Conservation (phyloP, 768 basidiomycete species). For the Phallus indusiatus region DNA sequence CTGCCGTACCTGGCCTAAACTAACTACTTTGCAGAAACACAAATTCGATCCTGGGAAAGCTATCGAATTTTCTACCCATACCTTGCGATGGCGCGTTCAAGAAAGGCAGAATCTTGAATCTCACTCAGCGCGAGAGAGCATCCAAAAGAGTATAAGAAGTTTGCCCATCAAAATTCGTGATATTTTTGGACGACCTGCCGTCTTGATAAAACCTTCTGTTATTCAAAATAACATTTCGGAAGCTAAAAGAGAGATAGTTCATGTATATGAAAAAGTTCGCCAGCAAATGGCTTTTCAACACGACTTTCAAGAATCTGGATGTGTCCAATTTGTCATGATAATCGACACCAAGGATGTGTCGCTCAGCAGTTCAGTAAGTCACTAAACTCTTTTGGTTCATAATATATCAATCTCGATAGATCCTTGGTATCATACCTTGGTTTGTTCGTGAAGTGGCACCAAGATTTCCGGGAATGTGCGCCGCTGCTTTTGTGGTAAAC, state of each 20-base stretch:
- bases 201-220: conserved; percentile 40
- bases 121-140: conserved; percentile 12
- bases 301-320: conserved; percentile 20
- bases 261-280: conserved; percentile 48
- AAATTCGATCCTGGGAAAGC: conserved; percentile 55
- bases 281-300: conserved; percentile 33
- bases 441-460: conserved; percentile 56
- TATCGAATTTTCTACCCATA: conserved; percentile 46
- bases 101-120: background rate
- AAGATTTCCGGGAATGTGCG: conserved; percentile 67
- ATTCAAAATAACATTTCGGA: conserved; percentile 30
- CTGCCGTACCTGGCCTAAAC: conserved; percentile 8
- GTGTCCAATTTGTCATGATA: conserved; percentile 58
- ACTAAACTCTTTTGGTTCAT: conserved; percentile 7
- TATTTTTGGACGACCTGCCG: conserved; percentile 55
- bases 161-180: conserved; percentile 47
- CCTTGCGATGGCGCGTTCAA: conserved; percentile 42
- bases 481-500: conserved; percentile 68
- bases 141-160: conserved; percentile 32
- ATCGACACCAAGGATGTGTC: conserved; percentile 54
- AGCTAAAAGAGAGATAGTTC: conserved; percentile 34
- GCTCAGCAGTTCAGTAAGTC: conserved; percentile 47
- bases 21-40: conserved; percentile 40
- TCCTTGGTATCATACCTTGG: conserved; percentile 55
- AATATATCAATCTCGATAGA: conserved; percentile 27